These are phyloP conservation scores for Rhizopogon vinicolor DNA, from an alignment of 768 basidiomycete species.

Conservation along the genomic window DNA sequence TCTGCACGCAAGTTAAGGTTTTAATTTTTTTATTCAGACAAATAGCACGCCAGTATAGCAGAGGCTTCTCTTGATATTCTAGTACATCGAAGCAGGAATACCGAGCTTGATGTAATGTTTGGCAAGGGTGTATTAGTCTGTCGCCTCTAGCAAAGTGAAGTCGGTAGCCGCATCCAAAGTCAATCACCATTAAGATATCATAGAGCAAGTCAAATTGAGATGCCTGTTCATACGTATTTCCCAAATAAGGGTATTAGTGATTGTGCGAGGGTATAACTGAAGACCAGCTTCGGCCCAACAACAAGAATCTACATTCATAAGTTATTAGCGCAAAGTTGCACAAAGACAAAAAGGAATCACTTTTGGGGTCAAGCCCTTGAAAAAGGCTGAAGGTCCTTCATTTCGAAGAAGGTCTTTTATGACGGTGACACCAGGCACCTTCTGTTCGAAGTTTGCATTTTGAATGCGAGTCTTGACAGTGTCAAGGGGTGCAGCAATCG, in stretches of 20 bases:
- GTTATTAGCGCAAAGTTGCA: slow-evolving; percentile 20
- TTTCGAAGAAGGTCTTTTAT: slow-evolving; percentile 82
- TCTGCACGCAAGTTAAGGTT: background rate
- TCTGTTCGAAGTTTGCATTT: slow-evolving; percentile 93
- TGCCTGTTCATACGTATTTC: slow-evolving; percentile 59
- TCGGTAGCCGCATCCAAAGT: background rate
- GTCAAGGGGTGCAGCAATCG: slow-evolving; percentile 93
- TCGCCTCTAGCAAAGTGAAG: background rate
- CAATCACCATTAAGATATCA: background rate
- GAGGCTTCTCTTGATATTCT: background rate
- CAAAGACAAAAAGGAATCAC: slow-evolving; percentile 32
- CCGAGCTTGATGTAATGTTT: background rate
- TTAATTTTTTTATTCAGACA: background rate
- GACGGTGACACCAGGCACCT: slow-evolving; percentile 75
- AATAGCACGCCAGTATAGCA: no score
- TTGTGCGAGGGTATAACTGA: slow-evolving; percentile 97
- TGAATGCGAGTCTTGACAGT: slow-evolving; percentile 97
- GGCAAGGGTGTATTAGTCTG: background rate
- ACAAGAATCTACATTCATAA: slow-evolving; percentile 73
- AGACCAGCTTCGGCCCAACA: slow-evolving; percentile 96
- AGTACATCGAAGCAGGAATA: background rate
- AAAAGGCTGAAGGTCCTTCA: slow-evolving; percentile 81
- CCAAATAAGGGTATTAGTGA: slow-evolving; percentile 90
- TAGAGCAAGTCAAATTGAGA: background rate
- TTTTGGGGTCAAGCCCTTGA: slow-evolving; percentile 98